A percentile compares a stretch with the other conserved stretches of the same genome.
phyloP scores from a whole-genome alignment of 225 moss, liverwort and hornwort genomes.

The Takakia lepidozioides region DNA sequence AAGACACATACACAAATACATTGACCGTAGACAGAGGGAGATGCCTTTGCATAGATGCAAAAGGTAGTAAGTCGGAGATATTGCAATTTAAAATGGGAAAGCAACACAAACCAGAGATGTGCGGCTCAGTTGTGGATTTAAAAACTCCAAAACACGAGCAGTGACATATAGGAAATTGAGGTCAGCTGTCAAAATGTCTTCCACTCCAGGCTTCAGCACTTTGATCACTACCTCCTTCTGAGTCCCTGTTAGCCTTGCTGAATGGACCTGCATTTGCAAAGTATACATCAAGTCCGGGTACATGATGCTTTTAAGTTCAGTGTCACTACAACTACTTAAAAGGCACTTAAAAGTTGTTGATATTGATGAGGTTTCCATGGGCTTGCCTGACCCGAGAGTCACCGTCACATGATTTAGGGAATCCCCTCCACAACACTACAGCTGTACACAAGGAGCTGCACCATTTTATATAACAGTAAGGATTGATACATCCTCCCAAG shows the following conservation, averaged over 20 bases:
- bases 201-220: slow-evolving; percentile 93
- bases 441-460: background rate
- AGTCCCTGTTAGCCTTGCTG: slow-evolving; percentile 83
- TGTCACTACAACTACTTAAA: too few species aligned
- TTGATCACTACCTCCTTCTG: slow-evolving; percentile 90
- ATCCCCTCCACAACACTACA: background rate
- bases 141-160: slow-evolving; percentile 83
- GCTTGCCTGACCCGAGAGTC: too few species aligned
- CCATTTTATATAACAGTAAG: background rate
- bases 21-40: too few species aligned
- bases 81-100: too few species aligned
- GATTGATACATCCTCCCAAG: background rate
- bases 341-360: too few species aligned
- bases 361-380: too few species aligned
- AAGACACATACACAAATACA: too few species aligned
- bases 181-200: slow-evolving; percentile 76
- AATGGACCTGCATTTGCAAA: slow-evolving; percentile 73
- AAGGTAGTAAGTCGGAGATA: too few species aligned
- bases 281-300: too few species aligned
- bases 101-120: slow-evolving; percentile 87
- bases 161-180: slow-evolving; percentile 91
- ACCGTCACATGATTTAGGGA: background rate
- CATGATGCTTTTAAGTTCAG: too few species aligned
- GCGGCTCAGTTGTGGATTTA: slow-evolving; percentile 78
- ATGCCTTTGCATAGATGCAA: too few species aligned